Evolutionary conservation across 495 filamentous ascomycete genomes (phyloP).

Genomic region (Lasiosphaeria miniovina): DNA sequence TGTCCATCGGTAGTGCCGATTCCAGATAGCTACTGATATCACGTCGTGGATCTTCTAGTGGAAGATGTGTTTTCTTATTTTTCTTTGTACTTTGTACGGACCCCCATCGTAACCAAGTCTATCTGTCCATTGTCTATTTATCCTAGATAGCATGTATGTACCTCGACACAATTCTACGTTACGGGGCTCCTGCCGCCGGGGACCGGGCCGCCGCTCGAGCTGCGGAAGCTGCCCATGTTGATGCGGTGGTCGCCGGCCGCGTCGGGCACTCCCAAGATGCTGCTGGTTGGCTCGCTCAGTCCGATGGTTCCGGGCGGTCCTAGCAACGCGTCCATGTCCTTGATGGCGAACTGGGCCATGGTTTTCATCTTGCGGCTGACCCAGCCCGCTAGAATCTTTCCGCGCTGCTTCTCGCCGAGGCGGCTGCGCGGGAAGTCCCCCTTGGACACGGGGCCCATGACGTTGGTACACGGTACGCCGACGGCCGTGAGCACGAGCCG

Average conservation of each 20-base stretch:
- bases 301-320: constrained; percentile 19
- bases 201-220: constrained; percentile 39
- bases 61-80: too few relatives aligned
- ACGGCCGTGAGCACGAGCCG: constrained; percentile 69
- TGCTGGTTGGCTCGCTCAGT: constrained; percentile 19
- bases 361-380: constrained; percentile 92
- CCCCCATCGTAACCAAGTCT: too few relatives aligned
- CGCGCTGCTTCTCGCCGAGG: constrained; percentile 93
- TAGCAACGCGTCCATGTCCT: constrained; percentile 53
- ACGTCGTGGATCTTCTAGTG: too few relatives aligned
- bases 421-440: constrained; percentile 96
- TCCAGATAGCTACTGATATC: too few relatives aligned
- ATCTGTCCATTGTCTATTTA: too few relatives aligned
- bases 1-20: too few relatives aligned
- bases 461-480: constrained; percentile 71
- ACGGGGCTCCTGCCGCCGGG: constrained; percentile 53
- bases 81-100: too few relatives aligned
- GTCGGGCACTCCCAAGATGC: constrained; percentile 4
- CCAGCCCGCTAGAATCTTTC: constrained; percentile 94
- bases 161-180: too few relatives aligned
- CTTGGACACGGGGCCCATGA: constrained; percentile 79
- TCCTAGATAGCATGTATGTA: too few relatives aligned
- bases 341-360: constrained; percentile 93
- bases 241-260: constrained; percentile 43
- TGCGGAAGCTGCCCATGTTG: constrained; percentile 55